These are phyloP conservation scores for Magnolia kwangsiensis DNA, from an alignment of 164 flowering plant species.

Conservation along the genomic window DNA sequence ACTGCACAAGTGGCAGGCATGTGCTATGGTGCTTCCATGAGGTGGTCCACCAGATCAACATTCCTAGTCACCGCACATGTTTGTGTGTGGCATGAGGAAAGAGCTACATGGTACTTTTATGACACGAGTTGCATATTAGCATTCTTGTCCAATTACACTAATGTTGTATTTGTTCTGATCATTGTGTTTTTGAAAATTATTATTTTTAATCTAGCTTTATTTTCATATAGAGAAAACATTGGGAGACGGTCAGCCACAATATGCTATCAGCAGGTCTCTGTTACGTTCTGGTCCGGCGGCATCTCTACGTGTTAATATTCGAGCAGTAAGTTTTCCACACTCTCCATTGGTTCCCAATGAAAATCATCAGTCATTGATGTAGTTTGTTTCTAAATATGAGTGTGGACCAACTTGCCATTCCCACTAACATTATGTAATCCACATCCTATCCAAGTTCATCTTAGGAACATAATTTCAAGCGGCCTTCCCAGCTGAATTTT, in stretches of 20 bases:
- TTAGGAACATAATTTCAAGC: no score
- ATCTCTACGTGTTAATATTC: conserved; percentile 84
- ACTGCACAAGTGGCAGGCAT: neutral
- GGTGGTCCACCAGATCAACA: neutral
- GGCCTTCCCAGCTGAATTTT: no score
- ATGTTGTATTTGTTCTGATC: no score
- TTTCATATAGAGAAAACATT: conserved; percentile 52
- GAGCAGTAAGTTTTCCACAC: conserved; percentile 60
- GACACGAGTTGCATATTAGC: no score
- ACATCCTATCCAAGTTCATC: no score
- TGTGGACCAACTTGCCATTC: no score
- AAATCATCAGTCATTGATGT: no score
- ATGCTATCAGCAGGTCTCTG: conserved; percentile 55
- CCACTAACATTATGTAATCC: no score
- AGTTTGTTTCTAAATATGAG: no score
- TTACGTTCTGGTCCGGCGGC: conserved; percentile 92
- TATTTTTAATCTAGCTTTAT: conserved; percentile 3
- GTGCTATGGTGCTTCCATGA: neutral
- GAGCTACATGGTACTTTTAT: no score
- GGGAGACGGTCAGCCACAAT: conserved; percentile 65
- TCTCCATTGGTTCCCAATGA: neutral
- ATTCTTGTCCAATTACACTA: no score
- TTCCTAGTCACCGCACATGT: neutral
- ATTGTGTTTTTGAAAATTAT: neutral
- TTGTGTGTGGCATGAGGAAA: neutral